A percentile compares a stretch with the other conserved stretches of the same genome.
Conservation (phyloP, 192 early-diverging fungal species). For the Podila verticillata region DNA sequence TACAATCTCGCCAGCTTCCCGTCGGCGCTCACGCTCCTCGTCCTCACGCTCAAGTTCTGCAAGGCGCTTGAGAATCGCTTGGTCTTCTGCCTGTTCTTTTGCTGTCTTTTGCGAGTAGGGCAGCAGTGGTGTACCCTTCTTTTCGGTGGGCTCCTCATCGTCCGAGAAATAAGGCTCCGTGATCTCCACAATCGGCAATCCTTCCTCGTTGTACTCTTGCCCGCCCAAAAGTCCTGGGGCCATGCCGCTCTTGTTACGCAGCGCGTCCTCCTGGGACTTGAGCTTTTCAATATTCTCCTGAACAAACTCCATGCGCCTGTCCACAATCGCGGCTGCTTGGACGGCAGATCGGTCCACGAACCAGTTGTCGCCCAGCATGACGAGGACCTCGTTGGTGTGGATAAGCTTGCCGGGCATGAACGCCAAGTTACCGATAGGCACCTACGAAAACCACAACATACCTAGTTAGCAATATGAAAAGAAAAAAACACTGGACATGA, state of each 20-base stretch:
- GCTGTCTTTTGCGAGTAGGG: slow-evolving; percentile 53
- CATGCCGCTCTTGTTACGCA: slow-evolving; percentile 39
- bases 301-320: slow-evolving; percentile 69
- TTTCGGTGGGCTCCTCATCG: slow-evolving; percentile 49
- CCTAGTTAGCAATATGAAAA: slow-evolving; percentile 2
- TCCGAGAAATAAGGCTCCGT: slow-evolving; percentile 64
- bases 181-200: slow-evolving; percentile 80
- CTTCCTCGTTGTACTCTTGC: slow-evolving; percentile 77
- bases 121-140: slow-evolving; percentile 35
- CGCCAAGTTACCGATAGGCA: slow-evolving; percentile 87
- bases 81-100: slow-evolving; percentile 66
- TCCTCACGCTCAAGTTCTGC: slow-evolving; percentile 77
- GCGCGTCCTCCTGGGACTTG: slow-evolving; percentile 59
- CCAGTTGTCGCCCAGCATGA: slow-evolving; percentile 92
- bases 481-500: background rate
- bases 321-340: slow-evolving; percentile 79
- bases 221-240: slow-evolving; percentile 43
- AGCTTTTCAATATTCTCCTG: slow-evolving; percentile 59
- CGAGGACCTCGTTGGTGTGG: slow-evolving; percentile 93
- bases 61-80: slow-evolving; percentile 63
- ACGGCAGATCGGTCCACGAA: slow-evolving; percentile 83
- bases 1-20: slow-evolving; percentile 55
- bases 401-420: slow-evolving; percentile 89
- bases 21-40: slow-evolving; percentile 57
- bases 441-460: slow-evolving; percentile 45